A percentile compares a stretch with the other conserved stretches of the same genome.
These are phyloP conservation scores for Penicillium sp. DNA, from an alignment of 2,329 filamentous ascomycete species.

Conservation along the genomic window DNA sequence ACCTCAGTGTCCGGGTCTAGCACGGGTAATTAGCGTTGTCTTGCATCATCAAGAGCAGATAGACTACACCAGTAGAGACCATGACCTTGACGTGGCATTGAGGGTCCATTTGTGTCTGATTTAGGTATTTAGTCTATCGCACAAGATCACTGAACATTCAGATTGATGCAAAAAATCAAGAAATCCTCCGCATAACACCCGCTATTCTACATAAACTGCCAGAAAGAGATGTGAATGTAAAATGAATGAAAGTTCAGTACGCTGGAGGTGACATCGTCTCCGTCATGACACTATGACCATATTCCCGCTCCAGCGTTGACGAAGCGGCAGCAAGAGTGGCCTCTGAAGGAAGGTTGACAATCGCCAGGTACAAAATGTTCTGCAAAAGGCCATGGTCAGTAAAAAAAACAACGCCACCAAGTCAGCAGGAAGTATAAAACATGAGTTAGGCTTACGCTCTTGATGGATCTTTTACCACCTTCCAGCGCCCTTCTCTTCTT, in stretches of 20 bases:
- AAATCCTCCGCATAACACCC: not conserved
- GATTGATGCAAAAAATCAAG: not conserved
- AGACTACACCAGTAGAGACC: not conserved
- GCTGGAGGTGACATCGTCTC: not conserved
- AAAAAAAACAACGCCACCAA: not conserved
- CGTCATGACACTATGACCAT: not conserved
- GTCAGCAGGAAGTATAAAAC: not conserved
- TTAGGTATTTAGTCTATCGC: not conserved
- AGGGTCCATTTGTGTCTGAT: not conserved
- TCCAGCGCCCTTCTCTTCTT: not conserved
- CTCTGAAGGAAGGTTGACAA: not conserved
- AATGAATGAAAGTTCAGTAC: not conserved
- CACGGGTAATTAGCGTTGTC: not conserved
- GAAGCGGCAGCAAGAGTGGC: not conserved
- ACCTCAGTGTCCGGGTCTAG: not conserved
- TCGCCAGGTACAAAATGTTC: not conserved
- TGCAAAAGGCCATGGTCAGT: not conserved
- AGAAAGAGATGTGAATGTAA: not conserved
- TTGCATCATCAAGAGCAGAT: not conserved
- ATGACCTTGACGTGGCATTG: not conserved
- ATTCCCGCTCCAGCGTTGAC: not conserved
- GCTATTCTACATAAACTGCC: not conserved
- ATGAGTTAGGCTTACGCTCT: not conserved
- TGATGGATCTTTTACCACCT: not conserved
- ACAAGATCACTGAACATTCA: not conserved